Evolutionary conservation across 371 early-diverging fungal species (phyloP), one percentile per base, ranked within the genome.

Genomic region (Syncephalastrum contaminatum): DNA sequence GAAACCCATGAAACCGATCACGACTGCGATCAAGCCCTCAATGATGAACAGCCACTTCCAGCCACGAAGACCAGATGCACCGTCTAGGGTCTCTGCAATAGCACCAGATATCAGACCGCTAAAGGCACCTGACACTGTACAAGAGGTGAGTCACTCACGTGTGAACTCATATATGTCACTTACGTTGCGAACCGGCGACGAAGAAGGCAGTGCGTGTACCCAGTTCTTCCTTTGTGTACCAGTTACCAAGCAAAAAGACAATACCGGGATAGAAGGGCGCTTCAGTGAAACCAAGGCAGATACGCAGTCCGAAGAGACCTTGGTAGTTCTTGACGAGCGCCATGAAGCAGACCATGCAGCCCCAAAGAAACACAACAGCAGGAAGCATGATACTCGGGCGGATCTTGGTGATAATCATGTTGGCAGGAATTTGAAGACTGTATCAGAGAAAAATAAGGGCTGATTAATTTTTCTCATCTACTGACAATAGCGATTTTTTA

Each of bases 181-280:
- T 84, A 57, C 6, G 84, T 45, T 82, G 73, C 30, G 82, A 68
- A 15, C 83, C 83, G 43, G 81, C 65, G 53, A 80, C 87, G 62
- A 90, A 90, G 45, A 86, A 54, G 13, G 85, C 86, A 3, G 86
- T 81, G 48, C 93, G 86, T 44, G 75, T 70, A n/a, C 88, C 87
- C 39, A 83, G 75, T 62, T 94, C 95, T 25, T 77, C 63, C n/a
- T 84, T 77, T 18, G 81, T 81, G 57, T 93, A 94, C 86, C 92
- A 94, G 48, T 80, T 78, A 19, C 91, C 86, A 30, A 91, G 71
- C 62, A 87, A 81, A 49, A 78, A 88, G 8, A 89, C 75, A 22
- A 87, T 83, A 19, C 89, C 91, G 12, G 91, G 92, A 41, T 88
- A 86, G 52, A 91, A 82, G 3, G 88, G 89, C 24, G 83, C 81